Conservation (phyloP, 768 basidiomycete genomes). For the Trametes punicea region DNA sequence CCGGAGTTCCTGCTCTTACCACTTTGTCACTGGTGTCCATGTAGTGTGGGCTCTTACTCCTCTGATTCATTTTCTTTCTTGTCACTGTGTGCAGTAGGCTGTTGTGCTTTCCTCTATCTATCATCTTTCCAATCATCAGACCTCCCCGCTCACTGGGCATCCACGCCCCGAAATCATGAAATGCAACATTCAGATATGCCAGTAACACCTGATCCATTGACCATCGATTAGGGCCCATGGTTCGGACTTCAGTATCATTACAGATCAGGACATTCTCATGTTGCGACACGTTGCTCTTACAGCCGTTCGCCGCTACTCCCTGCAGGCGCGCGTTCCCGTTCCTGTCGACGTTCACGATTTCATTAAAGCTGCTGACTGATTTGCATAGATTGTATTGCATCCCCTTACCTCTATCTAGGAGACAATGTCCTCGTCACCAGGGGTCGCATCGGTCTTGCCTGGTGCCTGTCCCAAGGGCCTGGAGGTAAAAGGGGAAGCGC, state of each 20-base stretch:
- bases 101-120: constrained; percentile 9
- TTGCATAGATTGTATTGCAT: no score
- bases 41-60: constrained; percentile 1
- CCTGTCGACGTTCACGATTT: no score
- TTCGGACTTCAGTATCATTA: no score
- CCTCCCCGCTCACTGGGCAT: background rate
- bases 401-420: background rate
- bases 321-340: background rate
- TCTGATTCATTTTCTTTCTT: background rate
- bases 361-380: no score
- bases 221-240: no score
- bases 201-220: no score
- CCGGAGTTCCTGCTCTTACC: background rate
- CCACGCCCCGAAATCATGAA: background rate
- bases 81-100: constrained; percentile 9
- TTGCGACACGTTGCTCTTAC: no score
- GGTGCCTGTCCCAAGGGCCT: background rate
- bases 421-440: background rate
- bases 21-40: constrained; percentile 1
- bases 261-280: no score
- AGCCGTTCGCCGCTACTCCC: no score
- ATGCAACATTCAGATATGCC: no score
- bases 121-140: constrained; percentile 1
- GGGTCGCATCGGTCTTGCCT: background rate
- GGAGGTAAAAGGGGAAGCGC: background rate